Evolutionary conservation across 257 asterid species (phyloP).

Genomic region (Voacanga thouarsii): DNA sequence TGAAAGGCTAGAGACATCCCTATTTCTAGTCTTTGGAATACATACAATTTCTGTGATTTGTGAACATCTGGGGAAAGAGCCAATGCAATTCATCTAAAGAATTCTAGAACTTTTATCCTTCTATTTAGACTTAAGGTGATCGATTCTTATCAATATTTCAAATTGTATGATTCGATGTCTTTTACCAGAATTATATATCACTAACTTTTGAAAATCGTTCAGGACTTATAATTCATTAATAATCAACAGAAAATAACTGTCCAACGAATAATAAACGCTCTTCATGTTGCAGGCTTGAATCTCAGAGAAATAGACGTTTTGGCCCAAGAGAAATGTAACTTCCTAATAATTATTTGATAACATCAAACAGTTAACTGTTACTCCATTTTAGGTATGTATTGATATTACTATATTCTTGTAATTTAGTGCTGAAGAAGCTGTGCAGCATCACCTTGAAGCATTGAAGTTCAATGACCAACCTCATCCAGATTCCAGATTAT

Average conservation of each 20-base stretch:
- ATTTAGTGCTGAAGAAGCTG: conserved; percentile 91
- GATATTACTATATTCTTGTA: conserved; percentile 27
- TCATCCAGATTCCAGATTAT: conserved; percentile 77
- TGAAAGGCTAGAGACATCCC: not conserved
- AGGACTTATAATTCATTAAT: not conserved
- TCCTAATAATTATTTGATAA: conserved; percentile 9
- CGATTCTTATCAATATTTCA: not conserved
- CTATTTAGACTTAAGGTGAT: not conserved
- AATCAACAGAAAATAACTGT: not conserved
- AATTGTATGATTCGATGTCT: not conserved
- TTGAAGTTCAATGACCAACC: conserved; percentile 90
- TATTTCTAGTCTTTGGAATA: not conserved
- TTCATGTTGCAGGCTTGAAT: conserved; percentile 64
- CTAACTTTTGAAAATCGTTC: not conserved
- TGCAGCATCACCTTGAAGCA: conserved; percentile 84
- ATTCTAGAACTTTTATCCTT: not conserved
- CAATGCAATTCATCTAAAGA: not conserved
- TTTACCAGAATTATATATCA: not conserved
- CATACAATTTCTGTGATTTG: not conserved
- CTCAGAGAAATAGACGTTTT: conserved; percentile 70
- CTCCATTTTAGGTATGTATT: conserved; percentile 16
- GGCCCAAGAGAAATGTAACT: conserved; percentile 88
- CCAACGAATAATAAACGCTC: not conserved
- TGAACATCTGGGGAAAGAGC: not conserved
- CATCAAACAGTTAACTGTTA: not conserved